These are phyloP conservation scores for Amborella trichopoda DNA, from an alignment of 164 flowering plant genomes.

Conservation along the genomic window DNA sequence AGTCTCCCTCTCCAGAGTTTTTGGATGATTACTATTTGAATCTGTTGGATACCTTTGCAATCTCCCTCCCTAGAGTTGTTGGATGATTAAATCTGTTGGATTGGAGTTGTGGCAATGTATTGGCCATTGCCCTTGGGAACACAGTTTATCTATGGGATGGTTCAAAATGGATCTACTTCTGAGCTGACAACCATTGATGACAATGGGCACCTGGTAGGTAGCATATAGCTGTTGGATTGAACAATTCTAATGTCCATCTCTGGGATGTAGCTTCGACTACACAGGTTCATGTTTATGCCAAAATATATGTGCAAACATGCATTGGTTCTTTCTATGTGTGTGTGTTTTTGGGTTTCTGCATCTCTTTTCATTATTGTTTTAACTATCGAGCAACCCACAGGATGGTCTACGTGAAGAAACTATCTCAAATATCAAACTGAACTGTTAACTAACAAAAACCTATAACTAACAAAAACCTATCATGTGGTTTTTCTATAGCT, in stretches of 20 bases:
- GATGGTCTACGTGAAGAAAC: too few relatives aligned
- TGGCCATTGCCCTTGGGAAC: constrained; percentile 18
- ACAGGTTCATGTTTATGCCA: constrained; percentile 10
- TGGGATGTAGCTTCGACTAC: constrained; percentile 10
- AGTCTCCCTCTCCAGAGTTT: neutral
- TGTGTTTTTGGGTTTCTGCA: too few relatives aligned
- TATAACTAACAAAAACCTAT: too few relatives aligned
- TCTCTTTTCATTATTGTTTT: too few relatives aligned
- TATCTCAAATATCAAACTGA: too few relatives aligned
- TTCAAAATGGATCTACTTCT: constrained; percentile 12
- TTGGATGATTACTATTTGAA: neutral
- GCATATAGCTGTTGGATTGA: constrained; percentile 14
- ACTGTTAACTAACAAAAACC: too few relatives aligned
- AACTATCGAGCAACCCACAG: too few relatives aligned
- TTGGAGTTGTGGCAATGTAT: constrained; percentile 17
- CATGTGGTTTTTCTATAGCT: too few relatives aligned
- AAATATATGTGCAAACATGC: too few relatives aligned
- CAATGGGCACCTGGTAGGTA: constrained; percentile 8
- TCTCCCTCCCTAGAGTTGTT: constrained; percentile 16
- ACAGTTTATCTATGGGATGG: constrained; percentile 19
- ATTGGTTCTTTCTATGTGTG: too few relatives aligned
- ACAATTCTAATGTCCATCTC: constrained; percentile 12
- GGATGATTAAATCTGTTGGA: constrained; percentile 18
- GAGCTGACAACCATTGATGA: constrained; percentile 20
- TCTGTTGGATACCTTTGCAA: constrained; percentile 10